Base-by-base conservation (phyloP, 1,139 yeast species). In the Lodderomyces jiufengensis region DNA sequence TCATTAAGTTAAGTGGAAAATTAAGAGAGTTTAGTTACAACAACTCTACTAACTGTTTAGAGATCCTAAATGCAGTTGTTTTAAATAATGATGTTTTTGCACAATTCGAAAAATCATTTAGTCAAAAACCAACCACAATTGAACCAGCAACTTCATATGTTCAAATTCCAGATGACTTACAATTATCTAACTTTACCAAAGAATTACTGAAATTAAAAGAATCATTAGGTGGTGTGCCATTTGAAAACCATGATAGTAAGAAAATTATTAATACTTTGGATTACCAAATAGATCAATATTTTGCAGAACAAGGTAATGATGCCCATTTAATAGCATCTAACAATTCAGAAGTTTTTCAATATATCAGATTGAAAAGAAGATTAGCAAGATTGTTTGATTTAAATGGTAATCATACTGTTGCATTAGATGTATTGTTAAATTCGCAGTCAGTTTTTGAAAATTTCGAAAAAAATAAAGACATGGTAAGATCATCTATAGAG, bases 391-490 rank as follows among this genome's bases (percentile, higher is more conserved):
- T 65, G 24, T 63, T 65, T 34, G 44, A 41, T 8, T 29, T 50
- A 10, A 65, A 66, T 44, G 61, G 61, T 5, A 58, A 57, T 2
- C 42, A 63, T 35, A 61, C 69, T 7, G 58, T 49, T 13, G 54
- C 61, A 8, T 55, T 68, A 42, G 72, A 67, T 42, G 49, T 60
- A 3, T 49, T 66, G 2, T 42, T 63, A 28, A 48, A 48, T 10
- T 57, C 57, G 26, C 60, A 58, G 35, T 28, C 37, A 8, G 59
- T 51, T 3, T 57, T 62, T 34, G 52, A 51, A 5, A 37, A 44
- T 10, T 26, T 39, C 30, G 42, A 41, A 32, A 26, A 29, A 31
- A 26, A 18, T 8, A 33, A 37, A 30, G 31, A 32, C 24, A 27
- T 25, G 24, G 21, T 18, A 22, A 32, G 18, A 2, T 5, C 23